Evolutionary conservation across 2,329 filamentous ascomycete species (phyloP).

Genomic region (Beauveria varroae): DNA sequence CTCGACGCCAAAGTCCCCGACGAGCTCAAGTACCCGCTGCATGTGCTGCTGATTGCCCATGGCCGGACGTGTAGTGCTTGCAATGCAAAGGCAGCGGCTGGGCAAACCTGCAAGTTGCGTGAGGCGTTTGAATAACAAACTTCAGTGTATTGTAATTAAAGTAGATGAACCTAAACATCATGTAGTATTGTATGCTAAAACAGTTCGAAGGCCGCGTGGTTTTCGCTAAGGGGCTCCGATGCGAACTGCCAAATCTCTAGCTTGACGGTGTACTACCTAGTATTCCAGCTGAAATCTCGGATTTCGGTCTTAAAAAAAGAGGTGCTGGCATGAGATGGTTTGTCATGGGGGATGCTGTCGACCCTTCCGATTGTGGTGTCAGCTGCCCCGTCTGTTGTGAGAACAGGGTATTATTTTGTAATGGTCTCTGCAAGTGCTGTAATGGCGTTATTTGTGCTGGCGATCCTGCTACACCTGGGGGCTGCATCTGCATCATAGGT

Average conservation of each 20-base stretch:
- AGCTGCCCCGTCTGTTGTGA: neutral
- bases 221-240: neutral
- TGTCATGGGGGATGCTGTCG: neutral
- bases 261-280: no score
- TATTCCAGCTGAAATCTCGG: neutral
- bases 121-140: neutral
- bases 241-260: neutral
- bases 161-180: neutral
- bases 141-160: neutral
- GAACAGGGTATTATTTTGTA: neutral
- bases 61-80: slow-evolving; percentile 39
- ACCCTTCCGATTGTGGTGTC: neutral
- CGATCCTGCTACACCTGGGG: neutral
- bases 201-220: neutral
- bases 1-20: slow-evolving; percentile 40
- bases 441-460: neutral
- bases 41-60: slow-evolving; percentile 41
- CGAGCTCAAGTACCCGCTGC: slow-evolving; percentile 42
- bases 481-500: neutral
- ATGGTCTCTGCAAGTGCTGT: neutral
- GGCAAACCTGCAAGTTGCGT: slow-evolving; percentile 1
- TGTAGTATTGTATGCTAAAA: neutral
- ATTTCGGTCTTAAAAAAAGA: neutral
- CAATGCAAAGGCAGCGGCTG: slow-evolving; percentile 21
- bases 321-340: neutral